Percentiles rank a stretch among this genome's conserved stretches.
These are phyloP conservation scores for Nemania sp. DNA, from an alignment of 2,329 filamentous ascomycete species.

Conservation along the genomic window DNA sequence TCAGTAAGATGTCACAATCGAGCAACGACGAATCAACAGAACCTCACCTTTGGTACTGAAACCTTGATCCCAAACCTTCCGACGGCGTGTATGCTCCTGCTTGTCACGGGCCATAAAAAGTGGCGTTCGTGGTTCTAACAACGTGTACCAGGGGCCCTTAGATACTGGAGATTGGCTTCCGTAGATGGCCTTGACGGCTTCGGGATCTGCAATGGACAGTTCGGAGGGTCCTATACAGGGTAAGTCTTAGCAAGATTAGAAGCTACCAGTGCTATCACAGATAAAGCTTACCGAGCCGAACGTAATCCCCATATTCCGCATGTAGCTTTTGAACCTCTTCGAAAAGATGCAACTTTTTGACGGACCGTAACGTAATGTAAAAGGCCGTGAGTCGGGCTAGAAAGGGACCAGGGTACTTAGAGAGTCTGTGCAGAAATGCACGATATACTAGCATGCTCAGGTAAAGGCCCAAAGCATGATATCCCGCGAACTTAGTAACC, in stretches of 20 bases:
- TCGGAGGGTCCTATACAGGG: constrained; percentile 48
- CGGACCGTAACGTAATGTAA: constrained; percentile 62
- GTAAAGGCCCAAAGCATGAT: constrained; percentile 35
- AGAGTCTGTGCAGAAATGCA: constrained; percentile 55
- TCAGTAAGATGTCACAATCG: not conserved
- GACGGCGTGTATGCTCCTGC: constrained; percentile 40
- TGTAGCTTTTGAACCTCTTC: constrained; percentile 60
- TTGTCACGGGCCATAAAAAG: constrained; percentile 55
- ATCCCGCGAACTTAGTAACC: not conserved
- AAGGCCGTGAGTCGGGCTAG: constrained; percentile 55
- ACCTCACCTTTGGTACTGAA: constrained; percentile 1
- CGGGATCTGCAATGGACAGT: constrained; percentile 48
- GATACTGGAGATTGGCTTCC: constrained; percentile 53
- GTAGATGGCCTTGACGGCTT: constrained; percentile 50
- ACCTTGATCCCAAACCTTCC: constrained; percentile 45
- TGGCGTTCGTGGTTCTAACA: constrained; percentile 47
- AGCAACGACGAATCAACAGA: not conserved
- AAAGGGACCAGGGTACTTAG: constrained; percentile 57
- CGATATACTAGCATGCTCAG: constrained; percentile 54
- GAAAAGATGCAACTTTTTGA: constrained; percentile 65
- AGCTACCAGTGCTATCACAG: not conserved
- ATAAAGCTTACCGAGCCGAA: constrained; percentile 34
- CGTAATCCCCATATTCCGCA: constrained; percentile 62
- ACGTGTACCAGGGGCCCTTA: constrained; percentile 57
- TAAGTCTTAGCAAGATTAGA: not conserved